Conservation (phyloP, 768 basidiomycete genomes). For the Podaxis rugospora region DNA sequence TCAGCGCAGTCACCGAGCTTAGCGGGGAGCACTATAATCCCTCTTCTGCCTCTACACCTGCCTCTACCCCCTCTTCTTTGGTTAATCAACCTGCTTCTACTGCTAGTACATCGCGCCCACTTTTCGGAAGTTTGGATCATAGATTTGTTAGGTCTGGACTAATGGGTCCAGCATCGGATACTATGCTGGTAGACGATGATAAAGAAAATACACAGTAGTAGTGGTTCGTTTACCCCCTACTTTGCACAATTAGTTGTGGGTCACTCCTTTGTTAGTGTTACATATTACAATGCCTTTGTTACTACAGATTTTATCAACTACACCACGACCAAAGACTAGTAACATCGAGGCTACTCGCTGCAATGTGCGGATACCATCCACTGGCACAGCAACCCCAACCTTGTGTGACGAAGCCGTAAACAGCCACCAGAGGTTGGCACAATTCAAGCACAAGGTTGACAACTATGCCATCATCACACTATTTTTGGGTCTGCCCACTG, state of each 20-base stretch:
- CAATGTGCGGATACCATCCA: too few relatives aligned
- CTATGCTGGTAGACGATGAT: slow-evolving; percentile 52
- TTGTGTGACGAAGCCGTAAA: too few relatives aligned
- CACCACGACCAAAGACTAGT: too few relatives aligned
- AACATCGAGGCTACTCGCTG: too few relatives aligned
- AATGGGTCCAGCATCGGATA: slow-evolving; percentile 30
- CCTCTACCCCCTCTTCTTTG: not conserved
- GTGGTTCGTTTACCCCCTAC: not conserved
- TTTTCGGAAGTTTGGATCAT: slow-evolving; percentile 52
- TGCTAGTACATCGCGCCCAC: slow-evolving; percentile 34
- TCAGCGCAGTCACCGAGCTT: slow-evolving; percentile 57
- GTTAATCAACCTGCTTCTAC: not conserved
- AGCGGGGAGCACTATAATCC: not conserved
- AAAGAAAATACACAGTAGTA: slow-evolving; percentile 37
- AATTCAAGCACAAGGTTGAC: too few relatives aligned
- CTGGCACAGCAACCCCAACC: too few relatives aligned
- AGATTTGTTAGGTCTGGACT: slow-evolving; percentile 55
- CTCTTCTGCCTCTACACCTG: not conserved
- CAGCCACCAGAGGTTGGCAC: too few relatives aligned
- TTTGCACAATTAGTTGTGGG: too few relatives aligned
- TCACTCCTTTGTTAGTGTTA: too few relatives aligned
- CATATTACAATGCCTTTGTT: not conserved
- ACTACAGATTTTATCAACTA: not conserved
- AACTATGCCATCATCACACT: too few relatives aligned
- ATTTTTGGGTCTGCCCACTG: not conserved